A percentile compares a stretch with the other conserved stretches of the same genome.
Conservation (phyloP, 1,284 basidiomycete genomes). For the Wallemia hederae region DNA sequence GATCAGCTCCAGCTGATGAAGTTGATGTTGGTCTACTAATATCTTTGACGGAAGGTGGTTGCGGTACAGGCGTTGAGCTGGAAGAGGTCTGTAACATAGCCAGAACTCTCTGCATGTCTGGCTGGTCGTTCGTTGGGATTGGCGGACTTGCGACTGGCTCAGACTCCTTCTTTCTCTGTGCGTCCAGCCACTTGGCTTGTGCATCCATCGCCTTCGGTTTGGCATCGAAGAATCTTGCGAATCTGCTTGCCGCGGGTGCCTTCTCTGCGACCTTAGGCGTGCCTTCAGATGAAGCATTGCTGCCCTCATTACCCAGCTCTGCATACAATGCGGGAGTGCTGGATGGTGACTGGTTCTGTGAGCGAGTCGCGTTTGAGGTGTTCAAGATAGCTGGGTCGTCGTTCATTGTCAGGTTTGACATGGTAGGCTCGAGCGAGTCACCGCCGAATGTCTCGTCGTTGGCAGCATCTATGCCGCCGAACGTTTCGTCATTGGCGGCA, state of each 20-base stretch:
- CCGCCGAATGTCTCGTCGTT: neutral
- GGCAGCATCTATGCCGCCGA: neutral
- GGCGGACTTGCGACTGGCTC: neutral
- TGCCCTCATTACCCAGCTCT: neutral
- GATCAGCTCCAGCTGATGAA: neutral
- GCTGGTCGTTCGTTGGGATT: neutral
- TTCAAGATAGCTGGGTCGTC: neutral
- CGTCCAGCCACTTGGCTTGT: neutral
- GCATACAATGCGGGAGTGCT: neutral
- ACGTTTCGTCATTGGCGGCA: neutral
- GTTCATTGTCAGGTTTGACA: neutral
- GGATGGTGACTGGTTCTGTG: neutral
- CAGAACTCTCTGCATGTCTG: neutral
- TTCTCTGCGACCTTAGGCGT: neutral
- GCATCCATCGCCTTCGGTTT: neutral
- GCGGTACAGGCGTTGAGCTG: neutral
- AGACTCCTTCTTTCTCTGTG: neutral
- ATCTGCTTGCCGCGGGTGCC: neutral
- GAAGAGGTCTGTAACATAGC: neutral
- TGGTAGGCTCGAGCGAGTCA: neutral
- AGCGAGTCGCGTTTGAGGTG: neutral
- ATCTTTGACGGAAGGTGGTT: neutral
- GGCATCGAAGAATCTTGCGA: neutral
- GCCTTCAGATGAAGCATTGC: neutral
- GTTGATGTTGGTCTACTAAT: neutral